Evolutionary conservation across 2,329 filamentous ascomycete species (phyloP), one percentile per base, ranked within the genome.

Genomic region (Laburnicola sp.): DNA sequence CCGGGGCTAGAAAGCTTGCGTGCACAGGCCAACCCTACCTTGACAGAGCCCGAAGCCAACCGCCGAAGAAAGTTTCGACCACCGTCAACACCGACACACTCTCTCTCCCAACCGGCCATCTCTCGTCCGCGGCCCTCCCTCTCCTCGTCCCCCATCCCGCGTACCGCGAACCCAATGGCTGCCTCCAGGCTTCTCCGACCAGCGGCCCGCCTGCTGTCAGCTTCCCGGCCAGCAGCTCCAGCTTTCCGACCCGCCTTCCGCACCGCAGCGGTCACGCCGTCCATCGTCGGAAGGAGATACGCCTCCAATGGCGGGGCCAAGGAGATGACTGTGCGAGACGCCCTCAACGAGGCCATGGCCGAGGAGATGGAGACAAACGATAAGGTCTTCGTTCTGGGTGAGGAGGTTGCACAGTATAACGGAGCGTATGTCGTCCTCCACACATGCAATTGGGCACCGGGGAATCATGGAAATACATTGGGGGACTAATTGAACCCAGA

Each of bases 361-460:
- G 94, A 99, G 81, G 94, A 99, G 83, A 86, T 99, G 76, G 92
- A 97, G 82, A 75, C 78, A 72, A 96, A 99, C 78, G 82, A 87
- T 59, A 97, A 97, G 82, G 92, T 97, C 66, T 99, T 97, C 76
- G 80, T 99, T 64, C 77, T 99, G 52, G 94, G 94, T 69, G 94
- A 99, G 82, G 94, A 99, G 81, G 94, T 99, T 71, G 94, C 94
- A 69, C 94, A 99, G 80, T 99, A 99, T 82, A 99, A 99, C 77
- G 94, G 94, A 82, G 93, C 93, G 82, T 85, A 77, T 74, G 81
- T 78, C 55, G 26, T 51, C 51, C 32, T 40, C 23, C 25, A 32
- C 34, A 35, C 28, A 25, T 28, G 22, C 52, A 54, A 58, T 58
- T 57, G 53, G 41, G 46, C 37, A 35, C 11, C 26, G 39, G 53